phyloP scores from a whole-genome alignment of 345 rosid species.

The Corymbia maculata region DNA sequence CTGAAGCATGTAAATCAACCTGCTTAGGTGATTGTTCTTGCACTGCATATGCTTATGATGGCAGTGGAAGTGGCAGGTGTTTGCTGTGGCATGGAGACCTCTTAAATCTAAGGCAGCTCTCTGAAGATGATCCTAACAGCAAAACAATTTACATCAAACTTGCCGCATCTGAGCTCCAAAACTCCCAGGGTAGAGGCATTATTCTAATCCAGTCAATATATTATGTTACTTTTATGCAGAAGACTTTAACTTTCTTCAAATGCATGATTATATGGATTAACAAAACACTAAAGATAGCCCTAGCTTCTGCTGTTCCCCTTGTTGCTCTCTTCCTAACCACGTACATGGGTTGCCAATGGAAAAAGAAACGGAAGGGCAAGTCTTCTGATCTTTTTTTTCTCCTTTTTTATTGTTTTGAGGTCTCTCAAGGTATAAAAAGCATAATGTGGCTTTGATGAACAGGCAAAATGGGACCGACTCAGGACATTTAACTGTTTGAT shows the following conservation, averaged over 20 bases:
- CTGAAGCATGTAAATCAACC: not conserved
- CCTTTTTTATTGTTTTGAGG: not conserved
- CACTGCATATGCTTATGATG: not conserved
- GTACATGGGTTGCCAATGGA: not conserved
- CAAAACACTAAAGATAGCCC: not conserved
- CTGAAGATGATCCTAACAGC: rapidly evolving
- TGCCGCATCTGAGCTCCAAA: conserved; percentile 1
- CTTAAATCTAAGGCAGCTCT: not conserved
- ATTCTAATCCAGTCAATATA: not conserved
- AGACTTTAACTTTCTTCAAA: not conserved
- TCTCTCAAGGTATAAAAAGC: rapidly evolving
- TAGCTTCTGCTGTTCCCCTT: not conserved
- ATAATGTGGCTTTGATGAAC: not conserved
- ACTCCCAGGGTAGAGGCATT: not conserved
- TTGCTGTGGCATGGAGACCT: not conserved
- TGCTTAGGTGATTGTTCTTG: not conserved
- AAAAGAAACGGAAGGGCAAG: not conserved
- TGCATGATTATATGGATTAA: not conserved
- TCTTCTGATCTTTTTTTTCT: not conserved
- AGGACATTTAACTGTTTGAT: not conserved
- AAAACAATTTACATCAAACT: conserved; percentile 2
- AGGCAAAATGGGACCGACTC: not conserved
- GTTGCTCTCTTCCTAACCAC: not conserved
- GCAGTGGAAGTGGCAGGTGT: not conserved
- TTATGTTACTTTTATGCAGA: rapidly evolving